Evolutionary conservation across 495 filamentous ascomycete genomes (phyloP), one percentile per base, ranked within the genome.

Genomic region (Talaromyces trachyspermus): DNA sequence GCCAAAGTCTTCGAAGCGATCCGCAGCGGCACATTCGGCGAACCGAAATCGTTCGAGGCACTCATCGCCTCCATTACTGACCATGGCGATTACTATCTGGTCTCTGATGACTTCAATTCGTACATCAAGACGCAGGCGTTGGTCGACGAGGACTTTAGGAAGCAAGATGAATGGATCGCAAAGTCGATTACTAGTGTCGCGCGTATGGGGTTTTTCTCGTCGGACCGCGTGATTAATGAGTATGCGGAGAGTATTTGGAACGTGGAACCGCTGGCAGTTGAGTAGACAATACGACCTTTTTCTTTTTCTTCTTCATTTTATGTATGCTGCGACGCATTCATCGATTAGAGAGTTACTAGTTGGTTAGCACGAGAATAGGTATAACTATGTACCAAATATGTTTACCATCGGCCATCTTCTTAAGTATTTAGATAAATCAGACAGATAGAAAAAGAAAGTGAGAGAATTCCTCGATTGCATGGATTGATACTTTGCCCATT

Each of bases 211-310:
- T 97, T 97, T 77, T 98, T 98, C 71, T 88, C 80, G 43, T 88
- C 84, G 42, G 92, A 98, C 64, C 76, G 92, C n/a, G 95, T 94
- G 62, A 96, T 96, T 54, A 86, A 88, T 57, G 94, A 98, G 77
- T 98, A 98, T 68, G 91, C 92, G 10, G 90, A 98, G 65, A 82
- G 74, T 41, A 95, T 98, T 58, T 98, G 92, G 91, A 97, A 95
- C 54, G 65, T 94, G 23, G 90, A 97, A 72, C 88, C 90, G 4
- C 61, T 90, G 20, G 57, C 36, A 14, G 57, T 69, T 10, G 54
- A 56, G 49, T 59, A 69, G 15, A 46, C 11, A 18, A 43, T 25
- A 39, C 18, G n/a, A n/a, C n/a, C n/a, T n/a, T n/a, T n/a, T n/a
- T n/a, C n/a, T n/a, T n/a, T n/a, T n/a, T n/a, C n/a, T n/a, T n/a